Base-by-base conservation (phyloP, 2,329 filamentous ascomycete genomes). In the Fusarium caatingaense region DNA sequence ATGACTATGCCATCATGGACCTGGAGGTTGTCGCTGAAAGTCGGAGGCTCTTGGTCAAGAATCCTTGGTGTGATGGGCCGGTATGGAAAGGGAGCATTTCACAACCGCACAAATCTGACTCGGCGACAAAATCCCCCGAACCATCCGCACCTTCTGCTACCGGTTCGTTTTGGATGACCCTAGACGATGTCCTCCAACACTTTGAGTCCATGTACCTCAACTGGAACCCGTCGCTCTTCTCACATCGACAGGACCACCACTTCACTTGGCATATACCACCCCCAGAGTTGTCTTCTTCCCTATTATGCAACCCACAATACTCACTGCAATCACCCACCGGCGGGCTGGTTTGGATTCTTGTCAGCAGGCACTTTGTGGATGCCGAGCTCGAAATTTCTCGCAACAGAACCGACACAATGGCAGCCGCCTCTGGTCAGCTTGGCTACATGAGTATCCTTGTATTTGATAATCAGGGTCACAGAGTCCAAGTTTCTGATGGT, bases 171-270 rank as follows among this genome's bases (percentile, higher is more conserved):
- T 98, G 96, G 95, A 97, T 98, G 81, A 89, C 91, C 25, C 89
- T 96, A 28, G 92, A 97, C 72, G 92, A 94, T 69, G 89, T 98
- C 6, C 87, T 93, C 37, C 94, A 97, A 75, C 91, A 97, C 76
- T 99, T 98, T 69, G 94, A 98, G 78, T 97, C 94, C 20, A 88
- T 99, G 72, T 99, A 98, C 79, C 85, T 99, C 57, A 99, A 98
- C 80, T 99, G 96, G 96, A 98, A 97, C 71, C 94, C 96, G 0
- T 86, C 87, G 1, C 83, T 97, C 1, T 99, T 99, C 80, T 83
- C 84, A 3, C 83, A 92, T 76, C 90, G 94, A 11, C 91, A 97
- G 78, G 94, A 99, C 74, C 89, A 94, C 59, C 96, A 99, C 80
- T 97, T 98, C 76, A 85, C 86, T 4, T 99, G 96, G 96, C 86